Evolutionary conservation across 805 yeast genomes (phyloP).

Genomic region (Ogataea zsoltii): DNA sequence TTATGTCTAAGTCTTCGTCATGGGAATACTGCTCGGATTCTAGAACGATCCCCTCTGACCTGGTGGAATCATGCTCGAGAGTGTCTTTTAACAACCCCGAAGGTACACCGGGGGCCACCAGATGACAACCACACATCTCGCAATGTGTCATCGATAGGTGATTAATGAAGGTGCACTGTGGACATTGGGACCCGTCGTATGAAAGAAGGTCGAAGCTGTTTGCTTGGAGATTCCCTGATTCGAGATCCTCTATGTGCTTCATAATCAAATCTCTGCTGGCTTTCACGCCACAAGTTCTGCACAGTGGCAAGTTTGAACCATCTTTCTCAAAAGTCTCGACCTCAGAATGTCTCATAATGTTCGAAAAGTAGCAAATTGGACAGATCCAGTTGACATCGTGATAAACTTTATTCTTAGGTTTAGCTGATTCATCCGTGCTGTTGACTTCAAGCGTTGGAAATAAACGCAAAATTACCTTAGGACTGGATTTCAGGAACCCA

Average conservation of each 20-base stretch:
- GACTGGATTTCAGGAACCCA: constrained; percentile 74
- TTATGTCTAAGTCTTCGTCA: constrained; percentile 27
- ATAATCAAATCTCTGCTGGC: constrained; percentile 40
- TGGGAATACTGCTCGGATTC: constrained; percentile 12
- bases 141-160: constrained; percentile 77
- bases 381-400: constrained; percentile 66
- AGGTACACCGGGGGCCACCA: constrained; percentile 33
- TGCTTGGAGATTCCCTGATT: not conserved
- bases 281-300: constrained; percentile 64
- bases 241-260: constrained; percentile 10
- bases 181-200: constrained; percentile 43
- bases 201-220: constrained; percentile 20
- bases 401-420: not conserved
- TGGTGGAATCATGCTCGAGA: not conserved
- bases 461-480: constrained; percentile 55
- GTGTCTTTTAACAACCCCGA: constrained; percentile 9
- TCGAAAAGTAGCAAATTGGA: constrained; percentile 81
- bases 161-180: constrained; percentile 65
- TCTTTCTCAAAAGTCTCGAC: constrained; percentile 10
- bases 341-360: constrained; percentile 38
- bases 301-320: constrained; percentile 40
- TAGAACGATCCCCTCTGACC: constrained; percentile 8
- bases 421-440: too few relatives aligned
- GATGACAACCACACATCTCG: constrained; percentile 80
- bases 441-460: not conserved